These are phyloP conservation scores for Omphalea diandra DNA, from an alignment of 441 rosid species.

Conservation along the genomic window DNA sequence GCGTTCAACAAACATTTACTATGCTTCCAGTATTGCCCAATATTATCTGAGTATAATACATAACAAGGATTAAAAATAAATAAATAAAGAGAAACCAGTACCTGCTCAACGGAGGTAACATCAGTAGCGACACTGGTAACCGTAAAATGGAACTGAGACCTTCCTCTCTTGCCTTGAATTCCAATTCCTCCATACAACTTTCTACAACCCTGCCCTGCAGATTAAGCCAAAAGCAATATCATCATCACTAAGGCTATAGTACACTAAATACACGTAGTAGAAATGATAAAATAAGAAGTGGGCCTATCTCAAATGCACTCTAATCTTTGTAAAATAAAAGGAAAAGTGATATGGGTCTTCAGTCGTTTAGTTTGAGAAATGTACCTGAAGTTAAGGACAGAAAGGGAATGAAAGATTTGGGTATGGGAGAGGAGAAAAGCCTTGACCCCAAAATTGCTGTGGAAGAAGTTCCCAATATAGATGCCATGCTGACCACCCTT, in stretches of 20 bases:
- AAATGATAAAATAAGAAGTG: too few relatives aligned
- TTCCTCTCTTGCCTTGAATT: slow-evolving; percentile 49
- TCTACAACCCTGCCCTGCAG: slow-evolving; percentile 53
- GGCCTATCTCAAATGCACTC: too few relatives aligned
- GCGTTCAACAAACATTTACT: not conserved
- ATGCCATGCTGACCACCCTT: slow-evolving; percentile 47
- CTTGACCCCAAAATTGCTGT: slow-evolving; percentile 55
- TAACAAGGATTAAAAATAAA: too few relatives aligned
- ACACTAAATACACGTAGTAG: too few relatives aligned
- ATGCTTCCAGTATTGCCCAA: not conserved
- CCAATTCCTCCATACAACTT: slow-evolving; percentile 47
- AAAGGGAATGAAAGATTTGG: slow-evolving; percentile 41
- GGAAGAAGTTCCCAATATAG: slow-evolving; percentile 57
- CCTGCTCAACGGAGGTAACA: slow-evolving; percentile 68
- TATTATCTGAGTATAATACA: not conserved
- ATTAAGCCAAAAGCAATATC: not conserved
- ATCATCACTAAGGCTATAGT: not conserved
- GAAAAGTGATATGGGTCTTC: not conserved
- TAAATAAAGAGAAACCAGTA: slow-evolving; percentile 20
- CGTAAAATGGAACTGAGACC: slow-evolving; percentile 48
- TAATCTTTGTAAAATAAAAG: too few relatives aligned
- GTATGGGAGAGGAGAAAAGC: slow-evolving; percentile 41
- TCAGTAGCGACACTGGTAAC: slow-evolving; percentile 80
- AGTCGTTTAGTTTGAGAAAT: slow-evolving; percentile 15
- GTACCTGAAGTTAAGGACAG: slow-evolving; percentile 54